phyloP scores from a whole-genome alignment of 768 basidiomycete species.

The Thelephora aurantiotincta region DNA sequence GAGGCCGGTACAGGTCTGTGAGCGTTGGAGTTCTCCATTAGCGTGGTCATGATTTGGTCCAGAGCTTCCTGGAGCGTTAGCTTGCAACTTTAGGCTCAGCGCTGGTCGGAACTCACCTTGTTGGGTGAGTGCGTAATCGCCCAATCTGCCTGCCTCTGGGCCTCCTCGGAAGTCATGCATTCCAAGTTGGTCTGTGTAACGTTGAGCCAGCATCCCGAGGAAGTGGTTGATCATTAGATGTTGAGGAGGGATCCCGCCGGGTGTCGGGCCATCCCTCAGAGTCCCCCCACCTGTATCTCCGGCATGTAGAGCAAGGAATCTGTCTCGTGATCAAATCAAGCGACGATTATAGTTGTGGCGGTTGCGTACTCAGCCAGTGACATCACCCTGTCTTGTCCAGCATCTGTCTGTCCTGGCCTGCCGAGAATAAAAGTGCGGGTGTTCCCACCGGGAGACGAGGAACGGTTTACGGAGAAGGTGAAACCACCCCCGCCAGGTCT shows the following conservation, averaged over 20 bases:
- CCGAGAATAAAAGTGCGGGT: slow-evolving; percentile 25
- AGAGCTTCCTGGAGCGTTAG: slow-evolving; percentile 31
- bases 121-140: slow-evolving; percentile 88
- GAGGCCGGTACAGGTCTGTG: slow-evolving; percentile 75
- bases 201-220: slow-evolving; percentile 36
- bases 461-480: slow-evolving; percentile 23
- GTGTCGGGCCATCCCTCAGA: slow-evolving; percentile 1
- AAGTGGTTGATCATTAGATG: slow-evolving; percentile 59
- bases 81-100: background rate
- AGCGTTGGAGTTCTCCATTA: slow-evolving; percentile 71
- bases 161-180: slow-evolving; percentile 17
- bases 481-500: slow-evolving; percentile 13
- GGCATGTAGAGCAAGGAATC: too few species aligned
- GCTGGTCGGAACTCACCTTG: slow-evolving; percentile 39
- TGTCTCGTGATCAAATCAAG: too few species aligned
- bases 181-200: slow-evolving; percentile 18
- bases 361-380: background rate
- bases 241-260: background rate
- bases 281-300: background rate
- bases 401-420: slow-evolving; percentile 8
- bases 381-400: background rate
- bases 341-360: too few species aligned
- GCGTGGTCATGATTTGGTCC: slow-evolving; percentile 73
- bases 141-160: slow-evolving; percentile 48
- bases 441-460: slow-evolving; percentile 13